Percentiles rank a stretch among this genome's conserved stretches.
Conservation (phyloP, 2,329 filamentous ascomycete species). For the Capronia epimyces region DNA sequence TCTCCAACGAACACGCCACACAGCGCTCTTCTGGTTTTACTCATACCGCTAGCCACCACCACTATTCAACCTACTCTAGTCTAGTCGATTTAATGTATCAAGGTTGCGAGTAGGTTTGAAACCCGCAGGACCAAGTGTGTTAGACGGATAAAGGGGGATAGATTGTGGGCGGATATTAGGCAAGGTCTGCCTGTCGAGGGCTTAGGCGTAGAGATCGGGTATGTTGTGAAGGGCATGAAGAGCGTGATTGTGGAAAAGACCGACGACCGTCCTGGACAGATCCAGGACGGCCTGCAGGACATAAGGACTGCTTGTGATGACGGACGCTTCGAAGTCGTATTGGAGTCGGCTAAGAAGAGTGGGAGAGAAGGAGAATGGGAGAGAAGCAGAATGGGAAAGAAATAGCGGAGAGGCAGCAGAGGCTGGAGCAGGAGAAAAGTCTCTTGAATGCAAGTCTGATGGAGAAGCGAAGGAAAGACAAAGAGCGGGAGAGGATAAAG, state of each 20-base stretch:
- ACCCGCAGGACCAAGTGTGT: slow-evolving; percentile 5
- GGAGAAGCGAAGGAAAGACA: slow-evolving; percentile 1
- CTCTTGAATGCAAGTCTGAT: neutral
- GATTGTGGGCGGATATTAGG: slow-evolving; percentile 23
- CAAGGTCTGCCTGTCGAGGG: slow-evolving; percentile 10
- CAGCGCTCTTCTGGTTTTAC: too few relatives aligned
- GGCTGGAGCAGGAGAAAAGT: slow-evolving; percentile 5
- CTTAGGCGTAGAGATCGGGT: slow-evolving; percentile 4
- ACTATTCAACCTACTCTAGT: too few relatives aligned
- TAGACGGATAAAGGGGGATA: slow-evolving; percentile 7
- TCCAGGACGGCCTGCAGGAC: neutral
- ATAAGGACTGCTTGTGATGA: slow-evolving; percentile 8
- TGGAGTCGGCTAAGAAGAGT: slow-evolving; percentile 11
- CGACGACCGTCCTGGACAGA: neutral
- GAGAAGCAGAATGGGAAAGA: slow-evolving; percentile 16
- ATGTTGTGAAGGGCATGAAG: slow-evolving; percentile 23
- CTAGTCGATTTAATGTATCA: neutral
- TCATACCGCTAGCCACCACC: too few relatives aligned
- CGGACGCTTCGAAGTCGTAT: slow-evolving; percentile 12
- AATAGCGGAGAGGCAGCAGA: slow-evolving; percentile 12
- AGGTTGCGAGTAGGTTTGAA: slow-evolving; percentile 14
- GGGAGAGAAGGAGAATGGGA: slow-evolving; percentile 8
- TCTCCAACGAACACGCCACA: too few relatives aligned
- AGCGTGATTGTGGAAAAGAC: slow-evolving; percentile 7
- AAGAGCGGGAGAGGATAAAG: neutral